Percentiles rank a stretch among this genome's conserved stretches.
These are phyloP conservation scores for Nitzschia sp. DNA, from an alignment of 108 stramenopile genomes.

Conservation along the genomic window DNA sequence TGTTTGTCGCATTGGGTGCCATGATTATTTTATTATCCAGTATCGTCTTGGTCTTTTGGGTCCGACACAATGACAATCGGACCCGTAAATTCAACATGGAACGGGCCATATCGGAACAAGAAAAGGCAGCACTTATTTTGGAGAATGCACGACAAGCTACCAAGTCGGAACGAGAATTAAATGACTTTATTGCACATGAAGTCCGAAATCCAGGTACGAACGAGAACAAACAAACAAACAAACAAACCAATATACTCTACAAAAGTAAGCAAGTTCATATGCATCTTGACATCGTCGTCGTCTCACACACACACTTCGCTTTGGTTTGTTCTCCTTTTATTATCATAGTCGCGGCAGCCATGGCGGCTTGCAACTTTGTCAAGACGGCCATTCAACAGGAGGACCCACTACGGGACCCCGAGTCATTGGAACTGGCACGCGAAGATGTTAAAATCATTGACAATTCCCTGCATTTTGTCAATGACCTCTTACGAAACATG, in stretches of 20 bases:
- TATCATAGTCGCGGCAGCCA: too few species aligned
- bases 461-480: too few species aligned
- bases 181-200: too few species aligned
- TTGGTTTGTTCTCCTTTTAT: conserved; percentile 31
- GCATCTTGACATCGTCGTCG: neutral
- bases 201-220: conserved; percentile 30
- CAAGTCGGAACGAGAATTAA: conserved; percentile 38
- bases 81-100: neutral
- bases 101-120: conserved; percentile 12
- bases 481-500: too few species aligned
- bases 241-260: too few species aligned
- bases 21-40: conserved; percentile 29
- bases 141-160: conserved; percentile 32
- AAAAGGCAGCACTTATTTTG: conserved; percentile 39
- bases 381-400: too few species aligned
- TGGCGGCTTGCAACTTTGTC: too few species aligned
- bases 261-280: neutral
- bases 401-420: too few species aligned
- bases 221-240: too few species aligned
- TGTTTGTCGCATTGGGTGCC: conserved; percentile 30
- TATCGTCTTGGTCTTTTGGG: conserved; percentile 36
- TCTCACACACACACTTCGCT: conserved; percentile 15
- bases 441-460: too few species aligned
- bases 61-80: conserved; percentile 4
- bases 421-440: too few species aligned